Base-by-base conservation (phyloP, 202 grass and related monocot genomes). In the Musa balbisiana region DNA sequence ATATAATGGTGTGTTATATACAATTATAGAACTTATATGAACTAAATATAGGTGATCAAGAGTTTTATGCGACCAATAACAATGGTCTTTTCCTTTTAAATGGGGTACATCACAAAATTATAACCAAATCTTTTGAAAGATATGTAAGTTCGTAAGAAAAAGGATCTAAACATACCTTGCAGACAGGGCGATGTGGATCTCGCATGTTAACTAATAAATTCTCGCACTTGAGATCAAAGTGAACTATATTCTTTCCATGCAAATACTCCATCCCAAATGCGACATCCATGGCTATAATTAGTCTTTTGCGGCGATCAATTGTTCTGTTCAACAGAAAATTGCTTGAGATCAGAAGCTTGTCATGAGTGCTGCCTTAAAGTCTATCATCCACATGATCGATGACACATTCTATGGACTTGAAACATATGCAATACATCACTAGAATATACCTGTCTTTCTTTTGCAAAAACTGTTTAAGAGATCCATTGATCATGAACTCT, bases 191-290 rank as follows among this genome's bases (percentile, higher is more conserved):
- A 58, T 97, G 94, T 20, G 90, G 80, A 86, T 97, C 94, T 74
- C 90, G 86, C 94, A 97, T 97, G 73, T 97, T 97, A 64, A 97
- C 94, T 55, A 97, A 75, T 82, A 93, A 84, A 74, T 97, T 97
- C 25, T 93, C 94, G 73, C 94, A 97, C 80, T 97, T 97, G 1
- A 97, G 86, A 84, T 97, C 94, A 19, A 98, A 98, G 84, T 98
- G 94, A 54, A 98, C 94, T 50, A 92, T 98, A 76, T 98, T 93
- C 73, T 91, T 98, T 62, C 81, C 83, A 14, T 98, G 94, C 76
- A 98, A 87, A 92, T 98, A 98, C 82, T 98, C 94, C 94, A 98
- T 98, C 52, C 94, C 94, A 83, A 91, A 98, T 79, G 94, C 94
- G 70, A 89, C 90, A 91, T 92, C 94, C 94, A 93, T 98, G 49